A percentile compares a stretch with the other conserved stretches of the same genome.
Conservation (phyloP, 306 rosid genomes). For the Quercus dentata region DNA sequence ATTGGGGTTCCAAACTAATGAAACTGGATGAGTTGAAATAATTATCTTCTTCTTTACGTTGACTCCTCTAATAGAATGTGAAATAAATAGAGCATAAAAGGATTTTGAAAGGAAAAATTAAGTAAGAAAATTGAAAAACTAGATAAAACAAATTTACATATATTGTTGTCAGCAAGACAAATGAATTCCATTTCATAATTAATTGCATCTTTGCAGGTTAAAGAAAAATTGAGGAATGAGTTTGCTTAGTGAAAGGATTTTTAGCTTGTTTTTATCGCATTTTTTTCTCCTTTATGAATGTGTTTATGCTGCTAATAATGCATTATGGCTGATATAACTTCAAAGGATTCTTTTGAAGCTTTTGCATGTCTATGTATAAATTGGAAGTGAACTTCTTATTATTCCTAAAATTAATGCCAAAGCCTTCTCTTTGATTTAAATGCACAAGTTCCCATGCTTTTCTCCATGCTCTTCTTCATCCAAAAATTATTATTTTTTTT, state of each 20-base stretch:
- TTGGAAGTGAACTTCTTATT: not conserved
- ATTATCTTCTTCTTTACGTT: too few relatives aligned
- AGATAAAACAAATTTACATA: not conserved
- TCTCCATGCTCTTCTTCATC: not conserved
- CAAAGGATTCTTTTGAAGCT: not conserved
- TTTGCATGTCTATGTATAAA: not conserved
- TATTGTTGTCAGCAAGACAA: not conserved
- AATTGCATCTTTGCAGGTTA: not conserved
- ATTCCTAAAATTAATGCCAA: not conserved
- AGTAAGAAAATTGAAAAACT: too few relatives aligned
- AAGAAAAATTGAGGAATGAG: not conserved
- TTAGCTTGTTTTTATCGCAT: not conserved
- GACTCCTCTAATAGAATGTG: too few relatives aligned
- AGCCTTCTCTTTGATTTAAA: too few relatives aligned
- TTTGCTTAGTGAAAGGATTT: not conserved
- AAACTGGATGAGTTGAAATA: too few relatives aligned
- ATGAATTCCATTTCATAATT: not conserved
- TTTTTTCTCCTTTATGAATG: not conserved
- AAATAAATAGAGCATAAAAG: too few relatives aligned
- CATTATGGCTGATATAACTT: not conserved
- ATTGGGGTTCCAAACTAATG: too few relatives aligned
- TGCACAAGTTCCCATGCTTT: not conserved
- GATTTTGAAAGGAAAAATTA: too few relatives aligned
- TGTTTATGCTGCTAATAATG: not conserved
- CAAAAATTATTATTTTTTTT: not conserved